Conservation (phyloP, 305 asterid genomes). For the Ilex paraguariensis region DNA sequence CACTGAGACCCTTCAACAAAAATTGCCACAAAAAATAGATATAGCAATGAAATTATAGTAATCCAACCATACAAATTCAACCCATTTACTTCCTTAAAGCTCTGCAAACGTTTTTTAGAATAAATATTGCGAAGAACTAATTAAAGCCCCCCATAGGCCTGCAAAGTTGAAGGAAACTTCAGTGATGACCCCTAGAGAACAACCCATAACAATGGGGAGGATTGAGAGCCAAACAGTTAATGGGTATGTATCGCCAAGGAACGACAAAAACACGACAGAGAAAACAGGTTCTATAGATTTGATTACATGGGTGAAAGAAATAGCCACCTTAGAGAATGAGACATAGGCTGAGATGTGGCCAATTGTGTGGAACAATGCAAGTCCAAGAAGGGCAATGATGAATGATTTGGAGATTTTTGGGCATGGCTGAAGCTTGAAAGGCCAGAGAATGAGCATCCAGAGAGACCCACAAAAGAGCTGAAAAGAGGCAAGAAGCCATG, state of each 20-base stretch:
- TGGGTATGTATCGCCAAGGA: constrained; percentile 67
- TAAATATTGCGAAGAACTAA: constrained; percentile 69
- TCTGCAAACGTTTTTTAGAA: constrained; percentile 72
- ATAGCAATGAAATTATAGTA: constrained; percentile 48
- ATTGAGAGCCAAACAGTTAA: constrained; percentile 67
- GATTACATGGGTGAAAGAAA: constrained; percentile 76
- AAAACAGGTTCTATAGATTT: constrained; percentile 81
- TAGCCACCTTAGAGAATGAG: constrained; percentile 79
- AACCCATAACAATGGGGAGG: constrained; percentile 72
- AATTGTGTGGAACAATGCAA: constrained; percentile 81
- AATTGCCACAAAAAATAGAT: constrained; percentile 66
- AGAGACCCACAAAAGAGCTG: constrained; percentile 78
- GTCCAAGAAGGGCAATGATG: constrained; percentile 80
- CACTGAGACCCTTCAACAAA: constrained; percentile 81
- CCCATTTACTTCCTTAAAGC: constrained; percentile 69
- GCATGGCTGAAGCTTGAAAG: constrained; percentile 63
- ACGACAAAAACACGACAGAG: constrained; percentile 61
- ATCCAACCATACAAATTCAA: constrained; percentile 71
- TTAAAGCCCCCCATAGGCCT: constrained; percentile 72
- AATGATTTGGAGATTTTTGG: constrained; percentile 74
- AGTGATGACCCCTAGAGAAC: constrained; percentile 76
- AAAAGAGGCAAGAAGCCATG: constrained; percentile 92
- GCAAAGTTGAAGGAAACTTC: constrained; percentile 69
- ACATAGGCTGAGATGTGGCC: constrained; percentile 86
- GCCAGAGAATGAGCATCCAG: constrained; percentile 84